Evolutionary conservation across 2,329 filamentous ascomycete genomes (phyloP).

Genomic region (Rhinocladiella similis): DNA sequence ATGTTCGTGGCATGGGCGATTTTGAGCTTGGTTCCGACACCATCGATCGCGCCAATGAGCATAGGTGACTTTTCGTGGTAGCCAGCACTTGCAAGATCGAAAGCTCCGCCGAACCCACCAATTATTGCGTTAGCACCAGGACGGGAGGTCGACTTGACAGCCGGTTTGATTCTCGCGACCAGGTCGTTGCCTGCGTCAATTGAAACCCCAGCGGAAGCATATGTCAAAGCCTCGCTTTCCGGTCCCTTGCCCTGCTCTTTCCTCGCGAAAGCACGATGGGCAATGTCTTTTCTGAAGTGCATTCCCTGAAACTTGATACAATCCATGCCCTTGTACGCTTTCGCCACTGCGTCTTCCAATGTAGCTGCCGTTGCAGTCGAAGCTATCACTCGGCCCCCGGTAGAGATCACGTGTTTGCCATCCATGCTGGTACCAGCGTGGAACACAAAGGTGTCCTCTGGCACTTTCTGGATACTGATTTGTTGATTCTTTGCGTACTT

Average conservation of each 20-base stretch:
- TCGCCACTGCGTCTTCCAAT: slow-evolving; percentile 78
- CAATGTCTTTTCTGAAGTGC: slow-evolving; percentile 93
- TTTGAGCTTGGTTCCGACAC: slow-evolving; percentile 95
- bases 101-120: slow-evolving; percentile 88
- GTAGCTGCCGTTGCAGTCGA: slow-evolving; percentile 77
- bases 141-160: slow-evolving; percentile 80
- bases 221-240: slow-evolving; percentile 62
- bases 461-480: slow-evolving; percentile 57
- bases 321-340: slow-evolving; percentile 81
- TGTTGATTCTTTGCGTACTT: slow-evolving; percentile 76
- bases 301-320: slow-evolving; percentile 82
- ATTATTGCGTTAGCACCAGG: slow-evolving; percentile 90
- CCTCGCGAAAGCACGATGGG: slow-evolving; percentile 60
- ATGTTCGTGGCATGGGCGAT: slow-evolving; percentile 87
- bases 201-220: slow-evolving; percentile 88
- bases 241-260: slow-evolving; percentile 14
- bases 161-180: slow-evolving; percentile 86
- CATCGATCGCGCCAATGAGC: slow-evolving; percentile 91
- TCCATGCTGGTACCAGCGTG: slow-evolving; percentile 75
- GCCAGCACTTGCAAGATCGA: slow-evolving; percentile 74
- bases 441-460: slow-evolving; percentile 72
- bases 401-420: slow-evolving; percentile 66
- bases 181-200: slow-evolving; percentile 93
- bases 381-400: slow-evolving; percentile 89
- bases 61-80: slow-evolving; percentile 76